Base-by-base conservation (phyloP, 169 alveolate genomes). In the Theileria equi region DNA sequence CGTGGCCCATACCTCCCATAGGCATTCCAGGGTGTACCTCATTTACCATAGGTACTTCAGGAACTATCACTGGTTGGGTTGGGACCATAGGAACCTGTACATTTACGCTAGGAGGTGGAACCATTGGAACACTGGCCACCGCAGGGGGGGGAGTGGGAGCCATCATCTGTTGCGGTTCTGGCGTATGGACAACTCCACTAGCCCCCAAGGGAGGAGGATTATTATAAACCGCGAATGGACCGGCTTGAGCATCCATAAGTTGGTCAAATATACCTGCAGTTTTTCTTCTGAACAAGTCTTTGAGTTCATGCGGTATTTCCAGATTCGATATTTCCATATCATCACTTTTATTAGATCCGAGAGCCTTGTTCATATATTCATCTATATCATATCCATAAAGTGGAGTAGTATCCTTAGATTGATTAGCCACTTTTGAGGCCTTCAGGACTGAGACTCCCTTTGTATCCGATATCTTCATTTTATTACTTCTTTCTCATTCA, bases 171-270 rank as follows among this genome's bases (percentile, higher is more conserved):
- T 38, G 45, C n/a, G 45, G 13, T 13, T 38, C n/a, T 3, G 52
- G 59, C 16, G 52, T 35, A 11, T 53, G 70, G 36, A 47, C 40
- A 26, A 60, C 13, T 34, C 70, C 70, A 7, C 29, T 44, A 5
- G 44, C 64, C 17, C 38, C 70, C 13, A 60, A 43, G 32, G 55
- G 70, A 5, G 55, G 32, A 38, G 66, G 70, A 11, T 43, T 60
- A 41, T 60, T 60, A 45, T 60, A 60, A 21, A 60, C 70, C 11
- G 70, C 60, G 43, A 60, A 60, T 10, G 70, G 60, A 5, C 60
- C 55, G n/a, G 70, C 55, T 60, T 60, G 70, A 23, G 44, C 55
- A 29, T 60, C 53, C 53, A 32, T 60, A 10, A 60, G 34, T 43
- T 60, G 55, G 23, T 60, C 31, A 44, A 43, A 43, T n/a, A 57